These are phyloP conservation scores for Aspergillus homomorphus DNA, from an alignment of 495 filamentous ascomycete species.

Conservation along the genomic window DNA sequence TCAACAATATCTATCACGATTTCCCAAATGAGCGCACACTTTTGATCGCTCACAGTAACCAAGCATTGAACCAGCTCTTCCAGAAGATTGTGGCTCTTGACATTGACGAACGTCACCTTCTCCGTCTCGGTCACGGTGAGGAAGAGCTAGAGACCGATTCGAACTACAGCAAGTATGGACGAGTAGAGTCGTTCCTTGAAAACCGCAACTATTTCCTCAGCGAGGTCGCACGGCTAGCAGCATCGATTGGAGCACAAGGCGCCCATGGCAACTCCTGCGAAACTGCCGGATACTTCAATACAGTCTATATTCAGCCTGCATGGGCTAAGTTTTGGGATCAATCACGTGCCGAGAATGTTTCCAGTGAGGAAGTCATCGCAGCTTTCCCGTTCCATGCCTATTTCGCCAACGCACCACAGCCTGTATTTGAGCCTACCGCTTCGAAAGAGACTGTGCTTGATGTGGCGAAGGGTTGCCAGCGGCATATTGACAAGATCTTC, in stretches of 20 bases:
- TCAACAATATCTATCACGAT: constrained; percentile 98
- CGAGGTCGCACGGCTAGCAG: constrained; percentile 85
- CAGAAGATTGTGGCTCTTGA: constrained; percentile 93
- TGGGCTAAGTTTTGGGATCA: constrained; percentile 82
- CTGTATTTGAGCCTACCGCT: constrained; percentile 66
- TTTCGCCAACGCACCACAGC: constrained; percentile 84
- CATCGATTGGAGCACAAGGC: constrained; percentile 77
- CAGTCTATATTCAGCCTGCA: constrained; percentile 81
- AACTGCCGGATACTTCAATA: constrained; percentile 94
- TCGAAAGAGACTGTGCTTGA: constrained; percentile 70
- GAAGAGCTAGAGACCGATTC: constrained; percentile 84
- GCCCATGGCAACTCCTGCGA: constrained; percentile 94
- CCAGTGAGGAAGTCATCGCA: constrained; percentile 60
- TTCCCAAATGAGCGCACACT: constrained; percentile 90
- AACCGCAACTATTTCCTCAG: constrained; percentile 73
- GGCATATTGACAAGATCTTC: constrained; percentile 89
- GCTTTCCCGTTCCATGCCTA: constrained; percentile 87
- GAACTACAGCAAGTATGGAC: constrained; percentile 90
- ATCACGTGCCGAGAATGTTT: constrained; percentile 47
- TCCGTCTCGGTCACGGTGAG: constrained; percentile 91
- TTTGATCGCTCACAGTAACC: constrained; percentile 95
- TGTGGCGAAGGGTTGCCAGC: constrained; percentile 79
- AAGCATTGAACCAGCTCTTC: constrained; percentile 98
- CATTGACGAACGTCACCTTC: constrained; percentile 91
- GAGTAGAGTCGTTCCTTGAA: constrained; percentile 94